phyloP scores from a whole-genome alignment of 805 yeast species.

The Osmozyma mogii region DNA sequence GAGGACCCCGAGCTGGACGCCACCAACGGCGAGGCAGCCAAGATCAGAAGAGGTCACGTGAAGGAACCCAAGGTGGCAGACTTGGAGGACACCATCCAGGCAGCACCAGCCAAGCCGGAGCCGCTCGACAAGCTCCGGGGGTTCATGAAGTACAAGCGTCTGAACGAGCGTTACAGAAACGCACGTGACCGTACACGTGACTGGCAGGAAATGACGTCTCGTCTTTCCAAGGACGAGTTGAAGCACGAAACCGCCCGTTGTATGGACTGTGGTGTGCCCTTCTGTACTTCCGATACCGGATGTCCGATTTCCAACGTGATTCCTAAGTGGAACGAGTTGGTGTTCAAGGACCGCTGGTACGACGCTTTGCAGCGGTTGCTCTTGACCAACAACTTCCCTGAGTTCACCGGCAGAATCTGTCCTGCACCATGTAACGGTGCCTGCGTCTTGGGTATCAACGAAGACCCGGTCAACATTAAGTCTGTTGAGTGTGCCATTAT shows the following conservation, averaged over 20 bases:
- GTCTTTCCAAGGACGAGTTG: constrained; percentile 80
- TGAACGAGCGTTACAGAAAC: constrained; percentile 78
- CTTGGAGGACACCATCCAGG: constrained; percentile 80
- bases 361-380: constrained; percentile 85
- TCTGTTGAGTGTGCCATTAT: constrained; percentile 93
- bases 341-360: constrained; percentile 89
- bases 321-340: constrained; percentile 97
- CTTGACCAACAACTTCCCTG: constrained; percentile 98
- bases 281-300: constrained; percentile 96
- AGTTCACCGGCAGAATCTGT: constrained; percentile 95
- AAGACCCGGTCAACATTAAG: constrained; percentile 93
- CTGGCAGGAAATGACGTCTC: constrained; percentile 84
- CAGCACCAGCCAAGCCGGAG: constrained; percentile 52
- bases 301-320: constrained; percentile 96
- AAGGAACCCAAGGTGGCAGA: constrained; percentile 82
- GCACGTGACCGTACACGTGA: constrained; percentile 72
- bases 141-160: constrained; percentile 87
- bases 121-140: constrained; percentile 83
- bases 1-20: constrained; percentile 82
- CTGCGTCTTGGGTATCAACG: constrained; percentile 82
- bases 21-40: constrained; percentile 79
- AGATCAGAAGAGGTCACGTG: constrained; percentile 45
- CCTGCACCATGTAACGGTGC: constrained; percentile 99
- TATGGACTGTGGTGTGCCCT: constrained; percentile 99
- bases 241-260: constrained; percentile 92